Percentiles rank a stretch among this genome's conserved stretches.
Conservation (phyloP, 176 grass and related monocot genomes). For the Musa schizocarpa region DNA sequence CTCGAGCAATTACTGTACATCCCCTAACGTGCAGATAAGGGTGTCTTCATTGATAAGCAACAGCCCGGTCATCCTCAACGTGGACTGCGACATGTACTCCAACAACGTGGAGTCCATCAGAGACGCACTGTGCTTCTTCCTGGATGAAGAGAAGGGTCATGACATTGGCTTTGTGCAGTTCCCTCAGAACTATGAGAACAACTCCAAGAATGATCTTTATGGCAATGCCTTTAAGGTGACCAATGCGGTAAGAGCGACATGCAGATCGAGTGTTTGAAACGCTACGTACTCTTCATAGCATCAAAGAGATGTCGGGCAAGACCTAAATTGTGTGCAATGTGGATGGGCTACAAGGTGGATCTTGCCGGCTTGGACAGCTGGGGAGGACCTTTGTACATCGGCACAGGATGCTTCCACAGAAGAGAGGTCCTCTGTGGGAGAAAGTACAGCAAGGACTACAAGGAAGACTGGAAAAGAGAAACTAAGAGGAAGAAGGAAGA, state of each 20-base stretch:
- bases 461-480: constrained; percentile 27
- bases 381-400: constrained; percentile 60
- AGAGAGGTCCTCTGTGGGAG: constrained; percentile 49
- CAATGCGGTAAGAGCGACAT: constrained; percentile 29
- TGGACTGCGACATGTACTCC: constrained; percentile 81
- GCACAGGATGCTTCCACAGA: constrained; percentile 62
- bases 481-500: constrained; percentile 35
- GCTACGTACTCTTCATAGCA: constrained; percentile 14
- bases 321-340: constrained; percentile 4
- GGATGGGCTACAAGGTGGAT: constrained; percentile 34
- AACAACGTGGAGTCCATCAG: constrained; percentile 56
- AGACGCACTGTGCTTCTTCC: constrained; percentile 62
- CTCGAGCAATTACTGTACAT: too few species aligned
- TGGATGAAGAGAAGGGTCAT: constrained; percentile 56
- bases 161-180: constrained; percentile 59
- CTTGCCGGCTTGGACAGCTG: constrained; percentile 53
- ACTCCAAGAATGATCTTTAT: constrained; percentile 49
- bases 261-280: constrained; percentile 1
- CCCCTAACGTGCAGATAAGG: constrained; percentile 30
- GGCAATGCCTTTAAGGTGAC: constrained; percentile 34
- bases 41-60: constrained; percentile 67
- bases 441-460: constrained; percentile 19
- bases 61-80: constrained; percentile 57
- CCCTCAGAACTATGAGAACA: constrained; percentile 56
- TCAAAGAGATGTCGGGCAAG: not conserved